Conservation (phyloP, 805 yeast species). For the Kodamaea leandrae region DNA sequence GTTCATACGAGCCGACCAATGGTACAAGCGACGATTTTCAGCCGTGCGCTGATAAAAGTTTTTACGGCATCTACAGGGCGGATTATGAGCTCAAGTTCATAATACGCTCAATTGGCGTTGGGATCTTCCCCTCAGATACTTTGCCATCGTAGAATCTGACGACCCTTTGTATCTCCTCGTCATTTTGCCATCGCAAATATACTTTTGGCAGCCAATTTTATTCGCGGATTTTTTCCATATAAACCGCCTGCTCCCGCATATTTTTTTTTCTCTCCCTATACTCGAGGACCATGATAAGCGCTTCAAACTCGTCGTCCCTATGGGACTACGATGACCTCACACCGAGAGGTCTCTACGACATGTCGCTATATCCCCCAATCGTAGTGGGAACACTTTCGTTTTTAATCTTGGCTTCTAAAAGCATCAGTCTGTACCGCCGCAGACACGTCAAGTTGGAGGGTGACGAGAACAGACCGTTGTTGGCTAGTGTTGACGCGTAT, state of each 20-base stretch:
- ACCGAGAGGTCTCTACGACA: slow-evolving; percentile 45
- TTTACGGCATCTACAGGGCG: too few relatives aligned
- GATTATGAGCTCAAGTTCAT: too few relatives aligned
- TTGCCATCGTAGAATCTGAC: too few relatives aligned
- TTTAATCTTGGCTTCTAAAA: slow-evolving; percentile 23
- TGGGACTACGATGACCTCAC: slow-evolving; percentile 68
- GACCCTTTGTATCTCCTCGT: neutral
- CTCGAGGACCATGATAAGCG: neutral
- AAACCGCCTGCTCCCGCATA: neutral
- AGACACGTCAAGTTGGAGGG: slow-evolving; percentile 7
- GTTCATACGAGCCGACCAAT: too few relatives aligned
- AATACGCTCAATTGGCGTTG: too few relatives aligned
- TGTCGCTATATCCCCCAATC: slow-evolving; percentile 36
- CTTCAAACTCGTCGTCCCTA: slow-evolving; percentile 13
- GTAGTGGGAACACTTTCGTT: slow-evolving; percentile 29
- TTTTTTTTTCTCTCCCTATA: slow-evolving; percentile 1
- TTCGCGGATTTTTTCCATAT: neutral
- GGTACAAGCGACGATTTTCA: too few relatives aligned
- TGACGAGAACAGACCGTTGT: slow-evolving; percentile 26
- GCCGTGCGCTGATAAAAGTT: too few relatives aligned
- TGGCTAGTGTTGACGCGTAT: slow-evolving; percentile 31
- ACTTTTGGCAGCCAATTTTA: too few relatives aligned
- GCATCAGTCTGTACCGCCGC: slow-evolving; percentile 14
- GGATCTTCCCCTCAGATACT: too few relatives aligned
- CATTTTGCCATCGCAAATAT: neutral